Base-by-base conservation (phyloP, 257 asterid species). In the Ballota nigra region DNA sequence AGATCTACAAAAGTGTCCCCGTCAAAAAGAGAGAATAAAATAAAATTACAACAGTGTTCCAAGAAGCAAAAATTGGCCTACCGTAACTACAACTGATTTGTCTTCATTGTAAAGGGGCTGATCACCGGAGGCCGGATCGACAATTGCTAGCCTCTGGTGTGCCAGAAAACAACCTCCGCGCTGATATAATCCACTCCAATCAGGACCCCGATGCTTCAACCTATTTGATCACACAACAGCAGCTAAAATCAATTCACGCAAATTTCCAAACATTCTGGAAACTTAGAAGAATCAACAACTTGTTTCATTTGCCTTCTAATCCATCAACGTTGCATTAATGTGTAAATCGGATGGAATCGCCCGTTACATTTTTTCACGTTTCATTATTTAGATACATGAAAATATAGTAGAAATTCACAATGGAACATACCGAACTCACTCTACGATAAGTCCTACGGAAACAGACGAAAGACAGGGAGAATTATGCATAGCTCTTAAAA, bases 201-300 rank as follows among this genome's bases (percentile, higher is more conserved):
- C 99, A 0, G 99, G 98, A n/a, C 99, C 99, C 0, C 98, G 87
- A 71, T 95, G 99, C 95, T 90, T 95, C 96, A 95, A 83, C 69
- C 99, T 92, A 75, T 70, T 31, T 63, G 4, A 76, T 52, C 71
- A 70, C 2, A 18, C n/a, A 43, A 16, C 31, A 40, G 18, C 24
- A 63, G 49, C 51, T 15, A 19, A 45, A 71, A 5, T 60, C 71
- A 59, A 65, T 33, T 72, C 22, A 60, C 38, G n/a, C 62, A 51
- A 16, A 8, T 3, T 38, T n/a, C 29, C 57, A 11, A 41, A 13
- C 41, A 59, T 28, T 6, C 12, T 28, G 31, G 7, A n/a, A 24
- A 34, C 4, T 9, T n/a, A 8, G n/a, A 49, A 66, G 29, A 45
- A n/a, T 24, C 10, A 1, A 9, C 31, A 29, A 23, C 56, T 12